These are phyloP conservation scores for Colletotrichum tropicicola DNA, from an alignment of 2,329 filamentous ascomycete genomes.

Conservation along the genomic window DNA sequence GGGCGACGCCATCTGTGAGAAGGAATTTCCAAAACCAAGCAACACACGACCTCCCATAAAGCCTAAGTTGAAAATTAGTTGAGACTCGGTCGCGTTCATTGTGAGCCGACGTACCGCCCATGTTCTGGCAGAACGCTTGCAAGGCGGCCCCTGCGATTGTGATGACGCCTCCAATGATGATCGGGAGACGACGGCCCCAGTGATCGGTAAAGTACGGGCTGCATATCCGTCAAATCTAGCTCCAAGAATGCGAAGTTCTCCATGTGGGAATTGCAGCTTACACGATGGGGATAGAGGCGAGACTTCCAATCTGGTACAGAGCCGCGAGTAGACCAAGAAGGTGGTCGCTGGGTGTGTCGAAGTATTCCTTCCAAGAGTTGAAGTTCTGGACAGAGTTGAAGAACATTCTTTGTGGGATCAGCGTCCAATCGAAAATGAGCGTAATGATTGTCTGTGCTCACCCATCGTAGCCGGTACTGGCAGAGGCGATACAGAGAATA, in stretches of 20 bases:
- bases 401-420: background rate
- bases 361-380: constrained; percentile 31
- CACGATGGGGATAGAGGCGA: constrained; percentile 44
- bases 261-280: background rate
- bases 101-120: constrained; percentile 45
- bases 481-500: constrained; percentile 61
- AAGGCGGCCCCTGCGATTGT: constrained; percentile 54
- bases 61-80: no score
- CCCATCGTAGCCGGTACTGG: constrained; percentile 65
- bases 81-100: background rate
- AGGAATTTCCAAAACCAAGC: constrained; percentile 73
- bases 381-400: constrained; percentile 24
- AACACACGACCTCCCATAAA: constrained; percentile 63
- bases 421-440: background rate
- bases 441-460: constrained; percentile 37
- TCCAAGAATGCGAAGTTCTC: no score
- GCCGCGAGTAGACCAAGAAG: constrained; percentile 43
- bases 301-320: constrained; percentile 58
- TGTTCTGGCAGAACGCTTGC: constrained; percentile 50
- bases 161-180: constrained; percentile 51
- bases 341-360: constrained; percentile 40
- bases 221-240: no score
- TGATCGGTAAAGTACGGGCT: constrained; percentile 46
- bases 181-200: constrained; percentile 51
- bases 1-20: constrained; percentile 71